phyloP scores from a whole-genome alignment of 2,329 filamentous ascomycete species.

The Podosphaera aphanis region DNA sequence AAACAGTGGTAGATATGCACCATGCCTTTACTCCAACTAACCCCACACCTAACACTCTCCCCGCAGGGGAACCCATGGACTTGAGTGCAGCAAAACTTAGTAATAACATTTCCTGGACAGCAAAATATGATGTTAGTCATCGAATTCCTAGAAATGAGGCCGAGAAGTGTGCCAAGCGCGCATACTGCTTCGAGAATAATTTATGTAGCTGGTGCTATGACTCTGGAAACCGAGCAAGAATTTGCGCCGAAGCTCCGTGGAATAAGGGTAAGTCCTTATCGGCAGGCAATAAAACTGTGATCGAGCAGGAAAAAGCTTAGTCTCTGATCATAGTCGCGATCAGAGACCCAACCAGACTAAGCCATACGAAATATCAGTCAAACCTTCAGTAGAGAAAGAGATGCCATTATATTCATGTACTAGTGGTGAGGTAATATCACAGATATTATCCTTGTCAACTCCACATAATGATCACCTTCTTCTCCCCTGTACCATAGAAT shows the following conservation, averaged over 20 bases:
- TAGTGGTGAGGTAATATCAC: background rate
- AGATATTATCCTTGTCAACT: constrained; percentile 1
- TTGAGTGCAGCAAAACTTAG: background rate
- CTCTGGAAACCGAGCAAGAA: background rate
- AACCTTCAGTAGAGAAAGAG: background rate
- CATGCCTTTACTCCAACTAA: background rate
- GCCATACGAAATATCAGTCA: background rate
- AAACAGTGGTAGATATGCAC: background rate
- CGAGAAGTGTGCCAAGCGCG: background rate
- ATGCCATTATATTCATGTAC: background rate
- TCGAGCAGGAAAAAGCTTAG: background rate
- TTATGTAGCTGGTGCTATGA: background rate
- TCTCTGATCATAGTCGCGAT: background rate
- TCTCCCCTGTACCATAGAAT: background rate
- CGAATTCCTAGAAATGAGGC: background rate
- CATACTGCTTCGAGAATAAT: background rate
- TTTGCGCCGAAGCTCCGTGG: background rate
- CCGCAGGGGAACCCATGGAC: constrained; percentile 1
- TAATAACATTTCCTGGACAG: background rate
- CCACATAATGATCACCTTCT: constrained; percentile 1
- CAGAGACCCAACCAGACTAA: background rate
- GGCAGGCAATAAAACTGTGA: background rate
- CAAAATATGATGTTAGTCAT: background rate
- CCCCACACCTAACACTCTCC: background rate
- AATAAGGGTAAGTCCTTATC: background rate